A percentile compares a stretch with the other conserved stretches of the same genome.
phyloP scores from a whole-genome alignment of 2,329 filamentous ascomycete species.

The Diaporthe sp. region DNA sequence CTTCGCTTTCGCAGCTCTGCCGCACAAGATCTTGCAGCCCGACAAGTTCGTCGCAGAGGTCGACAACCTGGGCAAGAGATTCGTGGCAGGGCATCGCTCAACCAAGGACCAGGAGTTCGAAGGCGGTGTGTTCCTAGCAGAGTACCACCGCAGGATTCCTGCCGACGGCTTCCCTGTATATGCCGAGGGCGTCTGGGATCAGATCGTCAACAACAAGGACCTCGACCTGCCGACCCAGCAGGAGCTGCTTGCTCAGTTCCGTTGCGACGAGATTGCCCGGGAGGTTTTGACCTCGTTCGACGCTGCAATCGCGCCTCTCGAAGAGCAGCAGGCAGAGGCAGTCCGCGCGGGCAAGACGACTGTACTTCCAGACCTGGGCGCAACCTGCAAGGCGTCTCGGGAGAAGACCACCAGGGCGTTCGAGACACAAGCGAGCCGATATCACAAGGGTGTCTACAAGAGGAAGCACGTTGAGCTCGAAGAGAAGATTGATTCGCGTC shows the following conservation, averaged over 20 bases:
- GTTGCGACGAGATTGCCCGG: conserved; percentile 94
- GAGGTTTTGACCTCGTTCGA: conserved; percentile 91
- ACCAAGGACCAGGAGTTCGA: conserved; percentile 79
- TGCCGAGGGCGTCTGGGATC: conserved; percentile 94
- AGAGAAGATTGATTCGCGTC: conserved; percentile 84
- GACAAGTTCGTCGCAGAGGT: conserved; percentile 90
- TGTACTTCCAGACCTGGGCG: conserved; percentile 80
- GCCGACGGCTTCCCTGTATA: conserved; percentile 97
- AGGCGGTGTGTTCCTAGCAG: conserved; percentile 87
- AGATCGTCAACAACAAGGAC: conserved; percentile 99
- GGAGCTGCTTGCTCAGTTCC: conserved; percentile 94
- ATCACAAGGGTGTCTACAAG: conserved; percentile 95
- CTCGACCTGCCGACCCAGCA: conserved; percentile 96
- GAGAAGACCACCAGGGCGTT: conserved; percentile 83
- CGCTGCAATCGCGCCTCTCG: conserved; percentile 81
- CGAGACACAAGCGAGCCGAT: conserved; percentile 88
- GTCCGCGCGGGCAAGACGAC: conserved; percentile 76
- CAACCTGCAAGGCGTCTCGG: conserved; percentile 77
- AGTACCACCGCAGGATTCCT: conserved; percentile 95
- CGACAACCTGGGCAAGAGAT: conserved; percentile 81
- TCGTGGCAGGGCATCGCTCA: conserved; percentile 82
- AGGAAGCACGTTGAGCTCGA: conserved; percentile 88
- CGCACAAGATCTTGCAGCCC: conserved; percentile 95
- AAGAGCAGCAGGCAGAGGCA: conserved; percentile 84
- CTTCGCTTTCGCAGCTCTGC: conserved; percentile 94